Evolutionary conservation across 805 yeast genomes (phyloP).

Genomic region (Kodamaea kaohsiungensis): DNA sequence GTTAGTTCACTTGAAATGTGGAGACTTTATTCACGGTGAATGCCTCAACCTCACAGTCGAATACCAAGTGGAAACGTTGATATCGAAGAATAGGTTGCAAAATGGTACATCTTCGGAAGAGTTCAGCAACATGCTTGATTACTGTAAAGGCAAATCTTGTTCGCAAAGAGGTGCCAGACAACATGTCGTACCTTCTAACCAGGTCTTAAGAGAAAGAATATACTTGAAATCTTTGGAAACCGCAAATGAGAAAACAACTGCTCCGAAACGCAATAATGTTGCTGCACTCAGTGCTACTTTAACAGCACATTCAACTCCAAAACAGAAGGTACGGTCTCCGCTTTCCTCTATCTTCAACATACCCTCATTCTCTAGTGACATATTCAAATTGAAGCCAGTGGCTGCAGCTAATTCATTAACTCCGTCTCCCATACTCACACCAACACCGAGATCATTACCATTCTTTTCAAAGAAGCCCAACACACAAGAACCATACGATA

Average conservation of each 20-base stretch:
- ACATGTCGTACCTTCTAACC: constrained; percentile 3
- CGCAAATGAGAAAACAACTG: neutral
- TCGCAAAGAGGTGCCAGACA: neutral
- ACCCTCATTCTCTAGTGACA: neutral
- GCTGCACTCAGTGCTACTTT: neutral
- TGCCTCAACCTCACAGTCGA: constrained; percentile 45
- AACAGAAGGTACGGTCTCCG: neutral
- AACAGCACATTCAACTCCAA: neutral
- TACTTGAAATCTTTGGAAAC: constrained; percentile 2
- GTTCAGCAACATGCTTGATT: neutral
- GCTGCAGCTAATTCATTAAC: constrained; percentile 19
- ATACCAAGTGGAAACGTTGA: constrained; percentile 8
- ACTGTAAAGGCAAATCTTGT: constrained; percentile 4
- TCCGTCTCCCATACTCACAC: constrained; percentile 21
- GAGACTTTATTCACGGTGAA: constrained; percentile 58
- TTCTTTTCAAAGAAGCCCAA: neutral
- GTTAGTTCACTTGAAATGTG: constrained; percentile 52
- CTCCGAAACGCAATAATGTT: neutral
- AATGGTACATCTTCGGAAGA: neutral
- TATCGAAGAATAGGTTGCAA: neutral
- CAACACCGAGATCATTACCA: constrained; percentile 15
- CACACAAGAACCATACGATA: neutral
- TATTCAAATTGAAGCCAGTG: neutral
- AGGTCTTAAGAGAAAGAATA: neutral
- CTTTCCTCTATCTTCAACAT: neutral